A percentile compares a stretch with the other conserved stretches of the same genome.
These are phyloP conservation scores for Sarcomyxa edulis DNA, from an alignment of 768 basidiomycete genomes.

Conservation along the genomic window DNA sequence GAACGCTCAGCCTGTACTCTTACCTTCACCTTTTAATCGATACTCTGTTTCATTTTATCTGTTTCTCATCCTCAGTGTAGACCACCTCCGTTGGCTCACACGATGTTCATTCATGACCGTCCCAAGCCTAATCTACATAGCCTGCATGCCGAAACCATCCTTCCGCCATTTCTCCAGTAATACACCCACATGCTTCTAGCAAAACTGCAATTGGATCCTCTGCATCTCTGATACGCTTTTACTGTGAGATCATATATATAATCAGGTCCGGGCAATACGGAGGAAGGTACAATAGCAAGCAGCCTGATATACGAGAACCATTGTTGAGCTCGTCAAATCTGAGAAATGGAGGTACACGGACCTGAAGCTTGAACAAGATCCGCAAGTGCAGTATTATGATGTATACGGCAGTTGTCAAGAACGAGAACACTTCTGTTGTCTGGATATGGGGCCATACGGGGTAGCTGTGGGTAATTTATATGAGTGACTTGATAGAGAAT, in stretches of 20 bases:
- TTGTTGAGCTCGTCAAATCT: too few relatives aligned
- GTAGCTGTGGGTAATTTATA: constrained; percentile 19
- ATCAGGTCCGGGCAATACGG: constrained; percentile 31
- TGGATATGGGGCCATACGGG: constrained; percentile 29
- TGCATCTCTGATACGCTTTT: constrained; percentile 17
- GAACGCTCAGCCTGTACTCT: too few relatives aligned
- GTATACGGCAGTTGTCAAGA: constrained; percentile 33
- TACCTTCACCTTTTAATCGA: too few relatives aligned
- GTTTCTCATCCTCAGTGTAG: too few relatives aligned
- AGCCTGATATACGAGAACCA: constrained; percentile 6
- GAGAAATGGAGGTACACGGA: constrained; percentile 7
- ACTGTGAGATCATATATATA: constrained; percentile 9
- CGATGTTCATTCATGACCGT: too few relatives aligned
- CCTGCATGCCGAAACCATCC: constrained; percentile 9
- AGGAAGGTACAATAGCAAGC: constrained; percentile 22
- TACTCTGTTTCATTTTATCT: too few relatives aligned
- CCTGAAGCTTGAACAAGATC: constrained; percentile 19
- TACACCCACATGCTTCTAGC: constrained; percentile 10
- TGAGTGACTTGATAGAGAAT: neutral
- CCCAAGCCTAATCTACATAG: constrained; percentile 6
- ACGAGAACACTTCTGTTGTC: constrained; percentile 23
- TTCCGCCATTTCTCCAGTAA: constrained; percentile 10
- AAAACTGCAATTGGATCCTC: constrained; percentile 9
- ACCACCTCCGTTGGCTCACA: too few relatives aligned
- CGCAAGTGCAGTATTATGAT: constrained; percentile 23